Evolutionary conservation across 2,329 filamentous ascomycete genomes (phyloP).

Genomic region (Pseudofabraea citricarpa): DNA sequence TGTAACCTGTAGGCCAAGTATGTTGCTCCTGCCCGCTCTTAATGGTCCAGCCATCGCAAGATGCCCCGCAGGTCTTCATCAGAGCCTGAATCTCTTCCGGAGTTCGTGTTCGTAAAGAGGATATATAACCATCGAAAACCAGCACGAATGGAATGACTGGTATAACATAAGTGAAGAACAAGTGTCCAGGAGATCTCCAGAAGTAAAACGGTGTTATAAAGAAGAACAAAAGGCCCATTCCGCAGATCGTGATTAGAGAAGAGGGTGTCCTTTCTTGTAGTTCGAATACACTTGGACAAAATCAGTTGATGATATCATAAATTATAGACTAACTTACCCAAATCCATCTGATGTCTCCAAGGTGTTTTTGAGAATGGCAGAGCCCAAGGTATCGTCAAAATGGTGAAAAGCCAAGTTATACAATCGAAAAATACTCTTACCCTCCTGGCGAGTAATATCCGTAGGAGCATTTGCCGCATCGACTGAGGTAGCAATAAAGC

Average conservation of each 20-base stretch:
- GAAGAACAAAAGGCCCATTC: slow-evolving; percentile 48
- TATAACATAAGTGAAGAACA: slow-evolving; percentile 62
- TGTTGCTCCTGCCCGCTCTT: slow-evolving; percentile 34
- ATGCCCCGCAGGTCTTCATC: slow-evolving; percentile 46
- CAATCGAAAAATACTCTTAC: slow-evolving; percentile 57
- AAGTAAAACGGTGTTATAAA: slow-evolving; percentile 46
- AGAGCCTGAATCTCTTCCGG: slow-evolving; percentile 59
- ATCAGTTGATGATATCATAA: background rate
- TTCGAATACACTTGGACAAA: slow-evolving; percentile 56
- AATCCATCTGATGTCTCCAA: slow-evolving; percentile 62
- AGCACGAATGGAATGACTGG: slow-evolving; percentile 65
- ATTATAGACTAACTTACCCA: slow-evolving; percentile 33
- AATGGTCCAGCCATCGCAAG: slow-evolving; percentile 36
- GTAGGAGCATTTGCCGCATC: slow-evolving; percentile 60
- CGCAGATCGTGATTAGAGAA: slow-evolving; percentile 47
- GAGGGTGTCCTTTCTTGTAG: slow-evolving; percentile 61
- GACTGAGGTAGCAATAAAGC: slow-evolving; percentile 54
- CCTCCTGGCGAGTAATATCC: slow-evolving; percentile 36
- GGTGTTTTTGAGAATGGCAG: slow-evolving; percentile 57
- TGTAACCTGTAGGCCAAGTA: slow-evolving; percentile 42
- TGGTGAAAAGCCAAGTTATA: slow-evolving; percentile 77
- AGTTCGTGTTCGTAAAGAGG: slow-evolving; percentile 61
- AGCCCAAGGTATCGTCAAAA: slow-evolving; percentile 61
- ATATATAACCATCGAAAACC: slow-evolving; percentile 65
- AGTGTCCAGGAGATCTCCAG: slow-evolving; percentile 30